These are phyloP conservation scores for Pyrenula aspistea DNA, from an alignment of 495 filamentous ascomycete species.

Conservation along the genomic window DNA sequence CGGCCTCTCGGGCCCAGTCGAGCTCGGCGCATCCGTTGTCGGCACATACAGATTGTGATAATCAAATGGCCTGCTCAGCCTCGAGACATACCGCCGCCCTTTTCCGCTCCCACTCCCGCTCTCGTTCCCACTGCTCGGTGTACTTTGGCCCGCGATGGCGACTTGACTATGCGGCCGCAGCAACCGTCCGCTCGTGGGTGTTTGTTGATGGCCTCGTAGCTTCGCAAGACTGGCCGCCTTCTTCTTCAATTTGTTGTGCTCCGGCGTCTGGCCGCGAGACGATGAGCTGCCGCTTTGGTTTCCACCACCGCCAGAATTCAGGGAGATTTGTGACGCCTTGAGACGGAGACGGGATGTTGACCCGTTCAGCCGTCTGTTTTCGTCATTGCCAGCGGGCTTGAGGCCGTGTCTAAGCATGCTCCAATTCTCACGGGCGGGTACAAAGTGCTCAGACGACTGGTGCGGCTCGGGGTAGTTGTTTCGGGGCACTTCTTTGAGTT, in stretches of 20 bases:
- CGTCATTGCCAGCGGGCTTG: neutral
- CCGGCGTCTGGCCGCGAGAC: neutral
- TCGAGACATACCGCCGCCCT: neutral
- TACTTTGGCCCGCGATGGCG: neutral
- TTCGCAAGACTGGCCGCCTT: neutral
- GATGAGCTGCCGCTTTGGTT: neutral
- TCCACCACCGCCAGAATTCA: neutral
- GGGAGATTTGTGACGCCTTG: neutral
- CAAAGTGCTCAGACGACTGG: neutral
- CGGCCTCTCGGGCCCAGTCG: neutral
- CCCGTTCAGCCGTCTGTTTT: neutral
- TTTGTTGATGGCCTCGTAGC: neutral
- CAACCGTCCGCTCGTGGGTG: too few relatives aligned
- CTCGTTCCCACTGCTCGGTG: neutral
- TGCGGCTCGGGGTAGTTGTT: constrained; percentile 5
- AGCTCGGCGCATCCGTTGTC: neutral
- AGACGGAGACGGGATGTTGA: neutral
- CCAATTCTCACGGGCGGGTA: neutral
- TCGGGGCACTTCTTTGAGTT: neutral
- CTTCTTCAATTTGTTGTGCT: neutral
- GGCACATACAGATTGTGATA: neutral
- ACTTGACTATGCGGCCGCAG: neutral
- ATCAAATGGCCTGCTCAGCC: neutral
- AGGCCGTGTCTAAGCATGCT: neutral
- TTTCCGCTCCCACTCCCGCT: neutral